A percentile compares a stretch with the other conserved stretches of the same genome.
Evolutionary conservation across 768 basidiomycete genomes (phyloP).

Genomic region (Mycena rosella): DNA sequence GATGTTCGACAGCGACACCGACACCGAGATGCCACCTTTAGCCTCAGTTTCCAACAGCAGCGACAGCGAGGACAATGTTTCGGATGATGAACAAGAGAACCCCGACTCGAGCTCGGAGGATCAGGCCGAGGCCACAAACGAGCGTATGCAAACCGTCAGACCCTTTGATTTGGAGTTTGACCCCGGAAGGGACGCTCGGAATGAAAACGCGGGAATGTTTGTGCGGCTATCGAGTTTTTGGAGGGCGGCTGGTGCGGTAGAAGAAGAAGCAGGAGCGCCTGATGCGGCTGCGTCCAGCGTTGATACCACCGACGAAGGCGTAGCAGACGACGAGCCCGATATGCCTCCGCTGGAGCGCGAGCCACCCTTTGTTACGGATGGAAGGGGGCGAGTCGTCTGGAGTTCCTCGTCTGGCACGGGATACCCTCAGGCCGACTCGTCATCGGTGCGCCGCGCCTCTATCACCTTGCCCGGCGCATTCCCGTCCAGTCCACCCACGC

Average conservation of each 20-base stretch:
- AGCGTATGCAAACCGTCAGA: conserved; percentile 10
- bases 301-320: conserved; percentile 18
- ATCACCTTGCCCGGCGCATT: conserved; percentile 18
- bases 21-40: conserved; percentile 53
- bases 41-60: conserved; percentile 52
- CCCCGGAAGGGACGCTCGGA: conserved; percentile 10
- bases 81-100: conserved; percentile 27
- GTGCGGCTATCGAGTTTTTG: conserved; percentile 17
- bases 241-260: neutral
- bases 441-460: conserved; percentile 18
- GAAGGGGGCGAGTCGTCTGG: conserved; percentile 71
- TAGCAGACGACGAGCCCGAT: conserved; percentile 39
- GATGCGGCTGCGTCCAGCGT: conserved; percentile 3
- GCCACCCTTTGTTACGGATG: conserved; percentile 74
- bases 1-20: conserved; percentile 35
- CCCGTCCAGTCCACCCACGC: neutral
- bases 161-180: conserved; percentile 32
- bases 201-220: conserved; percentile 6
- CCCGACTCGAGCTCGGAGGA: conserved; percentile 9
- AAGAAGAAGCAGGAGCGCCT: neutral
- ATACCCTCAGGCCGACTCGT: conserved; percentile 29
- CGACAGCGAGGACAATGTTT: conserved; percentile 39
- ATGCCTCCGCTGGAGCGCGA: conserved; percentile 41
- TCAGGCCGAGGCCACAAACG: conserved; percentile 5
- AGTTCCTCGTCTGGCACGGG: conserved; percentile 42